Percentiles rank a stretch among this genome's conserved stretches.
Evolutionary conservation across 768 basidiomycete genomes (phyloP).

Genomic region (Asterophora parasitica): DNA sequence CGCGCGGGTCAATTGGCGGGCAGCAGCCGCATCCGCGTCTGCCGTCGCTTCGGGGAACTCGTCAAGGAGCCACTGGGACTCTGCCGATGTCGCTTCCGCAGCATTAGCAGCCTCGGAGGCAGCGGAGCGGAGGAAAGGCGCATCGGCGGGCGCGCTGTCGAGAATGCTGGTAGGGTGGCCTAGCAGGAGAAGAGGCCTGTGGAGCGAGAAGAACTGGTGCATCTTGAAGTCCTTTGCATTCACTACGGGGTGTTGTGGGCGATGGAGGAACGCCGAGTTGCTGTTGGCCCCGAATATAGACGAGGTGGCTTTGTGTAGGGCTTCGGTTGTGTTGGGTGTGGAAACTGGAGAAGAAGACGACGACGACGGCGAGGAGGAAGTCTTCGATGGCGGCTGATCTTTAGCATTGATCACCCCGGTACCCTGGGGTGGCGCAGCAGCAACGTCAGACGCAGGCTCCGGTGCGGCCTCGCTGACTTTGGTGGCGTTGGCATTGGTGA

Average conservation of each 20-base stretch:
- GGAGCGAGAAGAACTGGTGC: conserved; percentile 81
- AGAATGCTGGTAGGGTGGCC: conserved; percentile 56
- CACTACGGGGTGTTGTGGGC: conserved; percentile 47
- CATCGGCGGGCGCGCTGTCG: conserved; percentile 20
- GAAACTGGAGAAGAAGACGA: conserved; percentile 14
- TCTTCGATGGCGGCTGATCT: too few species aligned
- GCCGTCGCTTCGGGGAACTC: conserved; percentile 46
- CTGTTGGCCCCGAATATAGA: background rate
- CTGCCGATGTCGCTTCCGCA: conserved; percentile 11
- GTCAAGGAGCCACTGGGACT: conserved; percentile 27
- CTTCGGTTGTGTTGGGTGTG: background rate
- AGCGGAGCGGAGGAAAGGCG: conserved; percentile 14
- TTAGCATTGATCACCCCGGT: too few species aligned
- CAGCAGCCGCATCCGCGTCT: conserved; percentile 77
- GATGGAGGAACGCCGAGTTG: conserved; percentile 7
- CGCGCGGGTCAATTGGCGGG: conserved; percentile 72
- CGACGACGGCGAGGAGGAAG: conserved; percentile 12
- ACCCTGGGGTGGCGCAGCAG: too few species aligned
- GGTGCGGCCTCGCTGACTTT: conserved; percentile 24
- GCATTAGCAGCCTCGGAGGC: conserved; percentile 9
- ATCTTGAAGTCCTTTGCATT: conserved; percentile 69
- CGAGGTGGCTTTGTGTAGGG: background rate
- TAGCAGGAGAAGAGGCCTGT: conserved; percentile 73
- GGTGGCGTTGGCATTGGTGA: conserved; percentile 22
- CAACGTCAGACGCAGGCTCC: conserved; percentile 16